These are phyloP conservation scores for Sarcocystis neurona DNA, from an alignment of 169 alveolate species.

Conservation along the genomic window DNA sequence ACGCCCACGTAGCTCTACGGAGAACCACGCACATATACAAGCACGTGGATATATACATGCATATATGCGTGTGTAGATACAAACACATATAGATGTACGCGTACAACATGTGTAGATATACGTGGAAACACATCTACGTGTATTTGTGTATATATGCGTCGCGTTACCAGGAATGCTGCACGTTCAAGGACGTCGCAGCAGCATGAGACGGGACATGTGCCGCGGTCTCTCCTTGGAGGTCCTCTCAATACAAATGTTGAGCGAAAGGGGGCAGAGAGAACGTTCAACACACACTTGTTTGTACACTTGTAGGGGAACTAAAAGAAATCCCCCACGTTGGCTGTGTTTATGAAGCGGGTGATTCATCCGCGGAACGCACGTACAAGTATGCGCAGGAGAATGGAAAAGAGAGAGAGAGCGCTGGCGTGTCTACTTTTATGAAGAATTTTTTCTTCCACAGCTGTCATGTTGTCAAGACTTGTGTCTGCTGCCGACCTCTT, in stretches of 20 bases:
- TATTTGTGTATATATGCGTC: background rate
- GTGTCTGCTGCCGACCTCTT: too few species aligned
- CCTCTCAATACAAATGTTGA: background rate
- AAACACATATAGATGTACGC: too few species aligned
- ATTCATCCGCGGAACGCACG: background rate
- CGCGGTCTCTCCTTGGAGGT: background rate
- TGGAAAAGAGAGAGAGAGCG: conserved; percentile 1
- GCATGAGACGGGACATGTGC: background rate
- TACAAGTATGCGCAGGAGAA: background rate
- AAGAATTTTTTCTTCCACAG: too few species aligned
- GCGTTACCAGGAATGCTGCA: background rate
- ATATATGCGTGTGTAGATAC: background rate
- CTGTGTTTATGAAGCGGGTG: conserved; percentile 2
- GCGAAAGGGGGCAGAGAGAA: background rate
- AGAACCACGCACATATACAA: background rate
- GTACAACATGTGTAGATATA: background rate
- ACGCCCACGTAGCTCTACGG: background rate
- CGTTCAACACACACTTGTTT: conserved; percentile 28
- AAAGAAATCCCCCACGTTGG: too few species aligned
- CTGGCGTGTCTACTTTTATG: conserved; percentile 40
- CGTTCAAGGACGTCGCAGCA: background rate
- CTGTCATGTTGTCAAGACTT: too few species aligned
- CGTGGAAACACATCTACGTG: background rate
- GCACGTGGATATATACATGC: background rate
- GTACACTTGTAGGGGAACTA: too few species aligned